Evolutionary conservation across 192 early-diverging fungal species (phyloP), one percentile per base, ranked within the genome.

Genomic region (Rhizoclosmatium sp.): DNA sequence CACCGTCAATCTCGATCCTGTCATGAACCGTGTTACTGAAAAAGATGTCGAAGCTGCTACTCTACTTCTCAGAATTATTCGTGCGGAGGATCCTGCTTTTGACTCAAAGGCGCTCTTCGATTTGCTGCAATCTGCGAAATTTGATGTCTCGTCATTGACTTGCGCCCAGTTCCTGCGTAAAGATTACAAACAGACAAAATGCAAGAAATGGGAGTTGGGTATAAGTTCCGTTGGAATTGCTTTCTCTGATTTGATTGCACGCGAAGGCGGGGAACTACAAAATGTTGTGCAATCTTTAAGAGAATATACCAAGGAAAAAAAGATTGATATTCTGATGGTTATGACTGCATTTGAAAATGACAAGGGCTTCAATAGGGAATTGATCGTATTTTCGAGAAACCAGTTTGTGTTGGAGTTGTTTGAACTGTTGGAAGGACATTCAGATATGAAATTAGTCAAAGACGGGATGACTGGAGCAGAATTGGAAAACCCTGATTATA

Each of bases 111-210:
- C 56, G 41, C 82, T 86, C 58, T 93, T 85, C 69, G 48, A 80
- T 4, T 65, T 65, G 2, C 86, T 95, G 44, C 86, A 92, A n/a
- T 31, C 62, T 2, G 92, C 88, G 4, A 92, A 91, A 59, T 79
- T 76, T 2, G 81, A 87, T 51, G 81, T 91, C 12, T 74, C 83
- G 7, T 75, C 74, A 12, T 81, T 94, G 40, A 78, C 81, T 3
- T 77, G 59, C 45, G 68, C 66, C 45, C 88, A 93, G 69, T 79
- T 95, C 0, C 72, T 95, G 3, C 72, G 88, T 2, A 93, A 90
- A 70, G 93, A 95, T 82, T 95, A 94, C 83, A 95, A 95, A 78
- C 90, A 94, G 67, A 93, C 87, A 84, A 19, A 12, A 3, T 41
- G 21, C 23, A 62, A 85, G 61, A 73, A 69, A 0, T 75, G 86